Evolutionary conservation across 2,329 filamentous ascomycete species (phyloP).

Genomic region (Simplicillium sp.): DNA sequence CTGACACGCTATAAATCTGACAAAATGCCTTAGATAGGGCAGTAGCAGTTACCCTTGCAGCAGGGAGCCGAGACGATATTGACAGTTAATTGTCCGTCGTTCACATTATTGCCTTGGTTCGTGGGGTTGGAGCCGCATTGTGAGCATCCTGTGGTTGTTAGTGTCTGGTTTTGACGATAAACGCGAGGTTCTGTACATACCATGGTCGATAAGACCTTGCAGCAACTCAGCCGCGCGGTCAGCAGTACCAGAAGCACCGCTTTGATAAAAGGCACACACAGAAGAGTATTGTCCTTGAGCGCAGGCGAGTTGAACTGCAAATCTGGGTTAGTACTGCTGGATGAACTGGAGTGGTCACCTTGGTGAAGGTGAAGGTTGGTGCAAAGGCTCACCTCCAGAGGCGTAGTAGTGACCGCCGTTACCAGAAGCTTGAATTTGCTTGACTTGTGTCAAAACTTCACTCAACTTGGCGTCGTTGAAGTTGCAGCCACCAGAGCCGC

Average conservation of each 20-base stretch:
- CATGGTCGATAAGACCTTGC: slow-evolving; percentile 8
- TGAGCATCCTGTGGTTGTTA: slow-evolving; percentile 3
- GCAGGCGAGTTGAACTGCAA: slow-evolving; percentile 9
- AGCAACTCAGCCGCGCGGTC: slow-evolving; percentile 7
- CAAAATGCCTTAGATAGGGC: slow-evolving; percentile 1
- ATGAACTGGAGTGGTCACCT: neutral
- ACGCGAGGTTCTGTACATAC: neutral
- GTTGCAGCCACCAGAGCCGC: slow-evolving; percentile 8
- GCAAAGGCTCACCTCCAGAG: slow-evolving; percentile 4
- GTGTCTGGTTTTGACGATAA: neutral
- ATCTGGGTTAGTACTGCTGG: too few species aligned
- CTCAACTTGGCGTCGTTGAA: slow-evolving; percentile 8
- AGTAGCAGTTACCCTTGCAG: slow-evolving; percentile 9
- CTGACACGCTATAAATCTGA: too few species aligned
- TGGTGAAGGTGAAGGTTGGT: neutral
- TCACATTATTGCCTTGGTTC: slow-evolving; percentile 10
- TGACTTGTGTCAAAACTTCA: slow-evolving; percentile 6
- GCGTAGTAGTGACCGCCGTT: slow-evolving; percentile 7
- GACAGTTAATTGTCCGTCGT: slow-evolving; percentile 10
- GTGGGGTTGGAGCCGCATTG: slow-evolving; percentile 11
- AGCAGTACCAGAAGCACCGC: slow-evolving; percentile 8
- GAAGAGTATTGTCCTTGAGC: slow-evolving; percentile 7
- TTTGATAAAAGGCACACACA: slow-evolving; percentile 11
- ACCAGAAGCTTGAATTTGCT: slow-evolving; percentile 7
- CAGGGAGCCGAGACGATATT: slow-evolving; percentile 9